A percentile compares a stretch with the other conserved stretches of the same genome.
Conservation (phyloP, 768 basidiomycete genomes). For the Nidularia sp. region DNA sequence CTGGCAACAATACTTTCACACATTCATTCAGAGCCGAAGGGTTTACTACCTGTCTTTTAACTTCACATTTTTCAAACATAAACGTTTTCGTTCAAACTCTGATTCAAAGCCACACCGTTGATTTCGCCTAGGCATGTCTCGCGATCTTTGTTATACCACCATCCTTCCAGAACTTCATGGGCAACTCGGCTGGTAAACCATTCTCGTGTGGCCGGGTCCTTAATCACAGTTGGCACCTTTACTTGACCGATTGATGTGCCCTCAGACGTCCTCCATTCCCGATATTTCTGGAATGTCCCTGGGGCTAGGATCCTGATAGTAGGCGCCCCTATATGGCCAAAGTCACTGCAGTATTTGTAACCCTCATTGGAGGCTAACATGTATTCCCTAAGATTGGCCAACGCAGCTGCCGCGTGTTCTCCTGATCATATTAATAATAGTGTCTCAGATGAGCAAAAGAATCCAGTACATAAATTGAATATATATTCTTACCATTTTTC, state of each 20-base stretch:
- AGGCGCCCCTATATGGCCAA: neutral
- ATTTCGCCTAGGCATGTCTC: too few species aligned
- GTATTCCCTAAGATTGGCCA: conserved; percentile 2
- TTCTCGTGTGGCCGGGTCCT: conserved; percentile 3
- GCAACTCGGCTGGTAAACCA: conserved; percentile 4
- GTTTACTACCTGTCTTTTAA: too few species aligned
- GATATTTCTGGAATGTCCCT: conserved; percentile 9
- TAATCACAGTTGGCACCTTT: conserved; percentile 6
- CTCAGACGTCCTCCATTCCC: conserved; percentile 6
- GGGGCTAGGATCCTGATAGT: conserved; percentile 8
- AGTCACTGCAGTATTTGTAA: conserved; percentile 1
- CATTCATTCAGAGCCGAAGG: too few species aligned
- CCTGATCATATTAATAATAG: neutral
- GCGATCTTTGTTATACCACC: too few species aligned
- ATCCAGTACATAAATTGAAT: too few species aligned
- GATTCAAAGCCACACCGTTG: too few species aligned
- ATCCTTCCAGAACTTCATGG: too few species aligned
- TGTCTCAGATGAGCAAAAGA: conserved; percentile 5
- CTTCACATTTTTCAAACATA: too few species aligned
- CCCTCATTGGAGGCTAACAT: conserved; percentile 7
- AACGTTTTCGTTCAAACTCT: too few species aligned
- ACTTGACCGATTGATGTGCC: conserved; percentile 6
- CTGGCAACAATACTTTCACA: too few species aligned
- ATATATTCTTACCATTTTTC: too few species aligned
- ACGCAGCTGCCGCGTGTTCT: neutral